Evolutionary conservation across 169 alveolate species (phyloP).

Genomic region (Plasmodium gonderi): DNA sequence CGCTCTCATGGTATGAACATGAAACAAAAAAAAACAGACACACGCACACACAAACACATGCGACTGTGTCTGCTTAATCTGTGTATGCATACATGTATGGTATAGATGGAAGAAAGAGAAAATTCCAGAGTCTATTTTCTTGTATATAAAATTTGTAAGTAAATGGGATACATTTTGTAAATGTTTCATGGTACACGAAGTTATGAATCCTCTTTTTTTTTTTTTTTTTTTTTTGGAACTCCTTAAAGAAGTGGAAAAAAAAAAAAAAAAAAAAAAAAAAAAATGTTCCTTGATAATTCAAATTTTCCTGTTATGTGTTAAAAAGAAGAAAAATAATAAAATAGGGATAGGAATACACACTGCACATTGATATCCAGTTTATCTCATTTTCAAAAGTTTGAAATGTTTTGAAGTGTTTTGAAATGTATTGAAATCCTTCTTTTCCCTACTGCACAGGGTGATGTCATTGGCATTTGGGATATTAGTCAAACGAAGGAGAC

Average conservation of each 20-base stretch:
- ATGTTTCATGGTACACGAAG: no score
- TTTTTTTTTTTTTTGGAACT: no score
- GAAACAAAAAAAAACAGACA: not conserved
- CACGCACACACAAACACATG: not conserved
- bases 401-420: no score
- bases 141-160: not conserved
- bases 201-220: no score
- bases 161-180: no score
- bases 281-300: no score
- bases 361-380: no score
- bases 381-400: no score
- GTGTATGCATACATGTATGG: no score
- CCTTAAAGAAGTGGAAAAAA: no score
- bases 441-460: conserved; percentile 9
- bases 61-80: not conserved
- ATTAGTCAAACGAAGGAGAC: conserved; percentile 1
- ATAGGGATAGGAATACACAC: no score
- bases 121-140: not conserved
- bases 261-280: no score
- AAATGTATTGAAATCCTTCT: not conserved
- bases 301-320: not conserved
- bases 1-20: conserved; percentile 52
- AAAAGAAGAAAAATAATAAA: not conserved
- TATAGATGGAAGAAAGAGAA: not conserved
- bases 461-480: conserved; percentile 48